Evolutionary conservation across 106 monocot genomes (phyloP).

Genomic region (Acanthochlamys bracteata): DNA sequence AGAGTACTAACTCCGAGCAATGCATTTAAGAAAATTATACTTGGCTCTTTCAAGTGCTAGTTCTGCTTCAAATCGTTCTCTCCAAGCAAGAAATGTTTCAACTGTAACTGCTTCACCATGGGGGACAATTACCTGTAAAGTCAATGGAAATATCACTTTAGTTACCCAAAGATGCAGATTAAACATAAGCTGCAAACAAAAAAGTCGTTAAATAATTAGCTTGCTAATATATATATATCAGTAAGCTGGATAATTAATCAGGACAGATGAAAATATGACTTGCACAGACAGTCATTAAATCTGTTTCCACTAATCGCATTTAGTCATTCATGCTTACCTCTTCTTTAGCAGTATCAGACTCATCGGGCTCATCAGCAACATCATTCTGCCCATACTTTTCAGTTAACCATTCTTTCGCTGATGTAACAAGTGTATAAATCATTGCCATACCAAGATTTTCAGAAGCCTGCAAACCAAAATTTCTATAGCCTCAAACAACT

Average conservation of each 20-base stretch:
- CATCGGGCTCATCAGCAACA: constrained; percentile 38
- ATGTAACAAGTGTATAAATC: constrained; percentile 91
- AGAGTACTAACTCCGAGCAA: not conserved
- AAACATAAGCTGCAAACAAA: no score
- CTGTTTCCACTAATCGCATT: no score
- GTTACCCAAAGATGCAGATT: no score
- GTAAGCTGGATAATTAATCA: no score
- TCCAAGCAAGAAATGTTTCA: constrained; percentile 90
- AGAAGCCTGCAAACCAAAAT: constrained; percentile 33
- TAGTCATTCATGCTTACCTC: no score
- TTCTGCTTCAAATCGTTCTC: constrained; percentile 95
- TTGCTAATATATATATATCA: no score
- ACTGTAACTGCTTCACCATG: constrained; percentile 96
- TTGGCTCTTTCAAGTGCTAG: constrained; percentile 87
- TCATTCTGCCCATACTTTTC: constrained; percentile 63
- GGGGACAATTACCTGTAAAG: constrained; percentile 67
- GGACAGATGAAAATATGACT: no score
- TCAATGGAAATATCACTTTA: no score
- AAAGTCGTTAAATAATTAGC: no score
- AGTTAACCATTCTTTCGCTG: constrained; percentile 85
- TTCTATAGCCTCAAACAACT: not conserved
- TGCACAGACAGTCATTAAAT: no score
- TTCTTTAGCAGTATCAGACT: constrained; percentile 54
- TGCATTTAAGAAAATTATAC: constrained; percentile 14
- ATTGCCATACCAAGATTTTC: constrained; percentile 99